Base-by-base conservation (phyloP, 192 early-diverging fungal species). In the Spizellomyces punctatus region DNA sequence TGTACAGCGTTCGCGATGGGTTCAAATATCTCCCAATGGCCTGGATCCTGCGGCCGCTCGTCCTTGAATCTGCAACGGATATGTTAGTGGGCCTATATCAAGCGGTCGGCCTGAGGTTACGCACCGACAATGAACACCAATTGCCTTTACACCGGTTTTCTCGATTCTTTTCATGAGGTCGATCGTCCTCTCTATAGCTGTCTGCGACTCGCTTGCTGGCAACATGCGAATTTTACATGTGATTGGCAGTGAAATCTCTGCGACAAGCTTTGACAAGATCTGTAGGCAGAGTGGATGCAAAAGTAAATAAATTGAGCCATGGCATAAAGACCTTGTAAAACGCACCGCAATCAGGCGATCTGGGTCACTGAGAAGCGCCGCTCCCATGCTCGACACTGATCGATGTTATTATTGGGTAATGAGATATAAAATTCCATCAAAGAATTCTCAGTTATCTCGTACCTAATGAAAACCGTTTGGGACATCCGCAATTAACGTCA, bases 401-500 rank as follows among this genome's bases (percentile, higher is more conserved):
- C 27, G 27, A 36, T 36, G 3, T 36, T 36, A 36, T 36, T 36
- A 36, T 36, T 36, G 27, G 27, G 27, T 3, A 3, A 36, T 36
- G 27, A 36, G 27, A 36, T 36, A 36, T 3, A 36, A 36, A 3
- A 36, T 36, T 3, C 27, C 1, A 36, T 36, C 27, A 36, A 36
- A 36, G 27, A 2, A 36, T 36, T 36, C 27, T 36, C 27, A 0
- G 27, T 36, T 36, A 36, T 36, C 27, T 36, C 27, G 27, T 54
- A 54, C 50, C 50, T 14, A 96, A 77, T 8, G 97, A 99, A 69
- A 99, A 99, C 70, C 89, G 86, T 72, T 97, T 98, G 0, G 97
- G 97, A 71, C 97, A 99, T 5, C 97, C 97, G 77, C 97, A 99
- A 81, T 99, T 99, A 58, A 99, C 73, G 78, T 99, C 97, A 64